Conservation (phyloP, 2,329 filamentous ascomycete species). For the Penicillium sp. region DNA sequence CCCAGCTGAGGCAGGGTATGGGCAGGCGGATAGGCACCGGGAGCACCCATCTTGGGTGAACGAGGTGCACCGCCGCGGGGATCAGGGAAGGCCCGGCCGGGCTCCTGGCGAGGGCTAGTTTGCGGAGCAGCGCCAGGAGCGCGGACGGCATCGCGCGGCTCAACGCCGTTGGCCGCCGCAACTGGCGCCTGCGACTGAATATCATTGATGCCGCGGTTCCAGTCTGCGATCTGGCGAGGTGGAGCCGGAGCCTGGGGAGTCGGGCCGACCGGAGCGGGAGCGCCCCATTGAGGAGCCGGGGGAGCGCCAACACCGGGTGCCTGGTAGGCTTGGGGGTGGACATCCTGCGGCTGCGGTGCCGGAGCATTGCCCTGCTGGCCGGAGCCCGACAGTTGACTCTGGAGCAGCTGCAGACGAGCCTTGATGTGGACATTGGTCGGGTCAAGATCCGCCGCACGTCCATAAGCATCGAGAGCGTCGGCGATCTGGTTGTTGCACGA, state of each 20-base stretch:
- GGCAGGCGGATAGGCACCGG: conserved; percentile 50
- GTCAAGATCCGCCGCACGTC: conserved; percentile 89
- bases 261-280: conserved; percentile 57
- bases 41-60: conserved; percentile 60
- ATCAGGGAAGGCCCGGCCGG: conserved; percentile 67
- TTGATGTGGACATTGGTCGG: conserved; percentile 95
- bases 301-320: conserved; percentile 76
- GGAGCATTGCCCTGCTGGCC: conserved; percentile 74
- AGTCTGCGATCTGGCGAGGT: conserved; percentile 59
- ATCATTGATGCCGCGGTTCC: conserved; percentile 70
- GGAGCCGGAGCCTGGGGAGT: conserved; percentile 62
- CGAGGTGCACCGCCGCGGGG: conserved; percentile 54
- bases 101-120: conserved; percentile 73
- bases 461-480: conserved; percentile 93
- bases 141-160: conserved; percentile 71
- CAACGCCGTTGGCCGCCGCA: conserved; percentile 72
- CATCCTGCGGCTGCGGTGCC: conserved; percentile 76
- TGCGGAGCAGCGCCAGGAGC: conserved; percentile 68
- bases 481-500: conserved; percentile 98
- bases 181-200: conserved; percentile 60
- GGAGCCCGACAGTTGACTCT: conserved; percentile 68
- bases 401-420: conserved; percentile 82
- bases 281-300: conserved; percentile 85
- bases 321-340: conserved; percentile 93
- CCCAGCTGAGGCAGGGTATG: conserved; percentile 54